Percentiles rank a stretch among this genome's conserved stretches.
These are phyloP conservation scores for Stachybotrys elegans DNA, from an alignment of 2,329 filamentous ascomycete species.

Conservation along the genomic window DNA sequence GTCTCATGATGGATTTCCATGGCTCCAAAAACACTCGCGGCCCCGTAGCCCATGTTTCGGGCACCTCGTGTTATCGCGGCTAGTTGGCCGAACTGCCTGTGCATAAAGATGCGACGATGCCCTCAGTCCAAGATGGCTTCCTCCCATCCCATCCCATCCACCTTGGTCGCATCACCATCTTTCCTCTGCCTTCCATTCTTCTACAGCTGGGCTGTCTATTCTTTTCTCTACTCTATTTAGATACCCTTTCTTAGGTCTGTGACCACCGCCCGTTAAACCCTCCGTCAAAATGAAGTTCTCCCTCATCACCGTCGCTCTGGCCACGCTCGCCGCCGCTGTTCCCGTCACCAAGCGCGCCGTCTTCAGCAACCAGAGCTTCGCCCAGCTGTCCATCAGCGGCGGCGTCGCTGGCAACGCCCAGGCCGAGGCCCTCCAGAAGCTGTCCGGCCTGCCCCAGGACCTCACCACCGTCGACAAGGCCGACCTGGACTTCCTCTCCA, in stretches of 20 bases:
- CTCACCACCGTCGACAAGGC: slow-evolving; percentile 36
- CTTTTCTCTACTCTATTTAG: too few species aligned
- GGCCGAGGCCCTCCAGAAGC: slow-evolving; percentile 35
- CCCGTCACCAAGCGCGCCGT: slow-evolving; percentile 23
- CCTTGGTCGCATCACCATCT: too few species aligned
- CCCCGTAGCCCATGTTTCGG: too few species aligned
- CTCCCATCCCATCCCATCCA: too few species aligned
- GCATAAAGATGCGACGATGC: too few species aligned
- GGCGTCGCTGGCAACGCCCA: slow-evolving; percentile 40
- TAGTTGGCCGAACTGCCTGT: too few species aligned
- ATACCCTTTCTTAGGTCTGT: not conserved
- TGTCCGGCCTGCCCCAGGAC: slow-evolving; percentile 32
- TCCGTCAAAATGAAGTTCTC: slow-evolving; percentile 28
- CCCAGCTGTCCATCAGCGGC: slow-evolving; percentile 41
- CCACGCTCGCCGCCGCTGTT: slow-evolving; percentile 19
- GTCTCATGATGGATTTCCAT: too few species aligned
- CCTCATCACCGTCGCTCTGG: slow-evolving; percentile 19
- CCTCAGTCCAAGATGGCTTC: too few species aligned
- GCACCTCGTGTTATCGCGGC: too few species aligned
- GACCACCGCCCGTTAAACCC: not conserved
- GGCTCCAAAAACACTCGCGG: too few species aligned
- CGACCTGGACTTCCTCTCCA: slow-evolving; percentile 44
- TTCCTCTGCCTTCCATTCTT: too few species aligned
- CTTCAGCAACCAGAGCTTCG: slow-evolving; percentile 30
- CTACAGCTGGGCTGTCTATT: too few species aligned